Evolutionary conservation across 129 eudicot species (phyloP).

Genomic region (Tagetes erecta): DNA sequence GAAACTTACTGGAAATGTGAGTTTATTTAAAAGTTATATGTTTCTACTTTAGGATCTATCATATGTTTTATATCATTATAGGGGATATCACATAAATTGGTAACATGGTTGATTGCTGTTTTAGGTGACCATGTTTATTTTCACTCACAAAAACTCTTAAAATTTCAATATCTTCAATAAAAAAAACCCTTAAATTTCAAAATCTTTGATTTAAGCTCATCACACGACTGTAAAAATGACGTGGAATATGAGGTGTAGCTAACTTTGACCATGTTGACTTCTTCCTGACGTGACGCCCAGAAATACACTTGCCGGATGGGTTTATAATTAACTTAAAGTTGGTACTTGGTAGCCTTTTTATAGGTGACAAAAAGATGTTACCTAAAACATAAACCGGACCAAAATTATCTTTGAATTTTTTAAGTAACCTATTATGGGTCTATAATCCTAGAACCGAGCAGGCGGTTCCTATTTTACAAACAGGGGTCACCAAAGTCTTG

Average conservation of each 20-base stretch:
- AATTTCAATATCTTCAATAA: background rate
- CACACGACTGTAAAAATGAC: background rate
- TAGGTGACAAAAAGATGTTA: background rate
- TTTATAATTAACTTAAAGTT: background rate
- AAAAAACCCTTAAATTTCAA: background rate
- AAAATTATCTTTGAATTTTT: background rate
- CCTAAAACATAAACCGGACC: too few relatives aligned
- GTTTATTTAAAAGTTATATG: slow-evolving; percentile 19
- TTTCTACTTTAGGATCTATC: background rate
- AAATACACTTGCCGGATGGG: background rate
- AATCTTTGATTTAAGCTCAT: background rate
- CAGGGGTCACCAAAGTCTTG: background rate
- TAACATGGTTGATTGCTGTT: background rate
- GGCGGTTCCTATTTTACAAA: background rate
- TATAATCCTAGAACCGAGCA: background rate
- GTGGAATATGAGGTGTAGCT: background rate
- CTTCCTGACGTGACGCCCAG: background rate
- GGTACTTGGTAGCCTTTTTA: background rate
- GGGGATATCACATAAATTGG: background rate
- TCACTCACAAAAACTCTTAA: background rate
- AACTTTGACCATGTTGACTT: slow-evolving; percentile 2
- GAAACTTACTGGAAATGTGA: slow-evolving; percentile 75
- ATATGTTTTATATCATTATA: background rate
- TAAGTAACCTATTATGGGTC: background rate
- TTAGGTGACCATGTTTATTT: background rate